Evolutionary conservation across 306 rosid genomes (phyloP), one percentile per base, ranked within the genome.

Genomic region (Rosa lucieae): DNA sequence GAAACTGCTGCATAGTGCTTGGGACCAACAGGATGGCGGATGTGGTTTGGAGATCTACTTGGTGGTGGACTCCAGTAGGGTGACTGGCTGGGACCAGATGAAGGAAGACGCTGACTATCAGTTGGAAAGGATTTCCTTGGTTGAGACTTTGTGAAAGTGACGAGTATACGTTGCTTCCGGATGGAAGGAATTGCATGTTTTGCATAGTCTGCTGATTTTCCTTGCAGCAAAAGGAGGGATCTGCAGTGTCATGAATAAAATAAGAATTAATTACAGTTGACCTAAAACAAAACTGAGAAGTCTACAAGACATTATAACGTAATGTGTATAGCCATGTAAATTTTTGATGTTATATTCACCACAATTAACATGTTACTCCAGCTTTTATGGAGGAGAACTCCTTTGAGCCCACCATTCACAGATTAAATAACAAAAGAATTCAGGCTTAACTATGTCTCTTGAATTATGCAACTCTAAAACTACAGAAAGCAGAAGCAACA

Each of bases 121-220:
- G 77, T 67, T 63, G 88, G 86, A 17, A 68, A 62, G 10, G 86
- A 82, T 84, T 74, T 93, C 78, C 49, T 90, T 4, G 96, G 97
- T 77, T 73, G 94, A 51, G 88, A 88, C 86, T 91, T 95, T 11
- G 94, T 86, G 74, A 95, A 83, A 44, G 93, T 95, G 78, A 95
- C 84, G 4, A 95, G 88, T 66, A 91, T 84, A 11, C 99, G 98
- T 43, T 89, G 97, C 82, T 90, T 93, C 14, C 91, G 91, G 21
- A 86, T 69, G 18, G 99, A 88, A 56, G 98, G 91, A 82, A 95
- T 88, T 9, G 99, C 98, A 81, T 91, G 89, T 82, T 80, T 90
- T 12, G 97, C 86, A 83, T 88, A 85, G 79, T 91, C 97, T 9
- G 90, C 49, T 15, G 98, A 91, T 77, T 85, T 91, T 62, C 98